Base-by-base conservation (phyloP, 2,329 filamentous ascomycete species). In the Fusarium proliferatum region DNA sequence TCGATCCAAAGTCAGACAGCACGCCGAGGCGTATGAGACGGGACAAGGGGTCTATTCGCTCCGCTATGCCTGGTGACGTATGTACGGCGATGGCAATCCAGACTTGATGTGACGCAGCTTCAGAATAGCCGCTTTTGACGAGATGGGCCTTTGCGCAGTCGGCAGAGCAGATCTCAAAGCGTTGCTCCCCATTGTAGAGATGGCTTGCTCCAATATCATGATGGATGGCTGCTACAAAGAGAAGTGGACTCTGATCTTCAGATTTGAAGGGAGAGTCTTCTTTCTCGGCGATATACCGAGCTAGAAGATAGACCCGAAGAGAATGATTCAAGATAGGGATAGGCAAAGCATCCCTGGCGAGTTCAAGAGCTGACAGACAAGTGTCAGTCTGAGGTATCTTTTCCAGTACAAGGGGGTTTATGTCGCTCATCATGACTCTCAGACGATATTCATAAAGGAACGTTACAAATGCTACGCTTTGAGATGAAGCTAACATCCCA, bases 11-110 rank as follows among this genome's bases (percentile, higher is more conserved):
- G 62, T 83, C 82, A 12, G 73, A 72, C 56, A 75, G 72, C 41
- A 83, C 81, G 21, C 71, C 81, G 9, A 80, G 68, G 16, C 82
- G 66, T 19, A 83, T 62, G 16, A 80, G 72, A 12, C 80, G 73
- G 5, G 80, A 75, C 11, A 81, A 73, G 16, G 81, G 76, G 60
- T 80, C 78, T 38, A 83, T 78, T 11, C 81, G 78, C 72, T 84
- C 81, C 5, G 82, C 81, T 38, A 83, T 81, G 2, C 81, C 82
- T 1, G 77, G 73, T 49, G 78, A 82, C 5, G 79, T 79, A 64
- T 84, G 82, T 41, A 83, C 23, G 15, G 80, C 76, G 42, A 83
- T 79, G 30, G 81, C 80, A 19, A 78, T 75, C 82, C 82, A 84
- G 33, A 80, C 78, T 39, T 79, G 76, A 52, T 79, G 80, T 10